A percentile compares a stretch with the other conserved stretches of the same genome.
phyloP scores from a whole-genome alignment of 2,329 filamentous ascomycete genomes.

The Trichoderma gracile region DNA sequence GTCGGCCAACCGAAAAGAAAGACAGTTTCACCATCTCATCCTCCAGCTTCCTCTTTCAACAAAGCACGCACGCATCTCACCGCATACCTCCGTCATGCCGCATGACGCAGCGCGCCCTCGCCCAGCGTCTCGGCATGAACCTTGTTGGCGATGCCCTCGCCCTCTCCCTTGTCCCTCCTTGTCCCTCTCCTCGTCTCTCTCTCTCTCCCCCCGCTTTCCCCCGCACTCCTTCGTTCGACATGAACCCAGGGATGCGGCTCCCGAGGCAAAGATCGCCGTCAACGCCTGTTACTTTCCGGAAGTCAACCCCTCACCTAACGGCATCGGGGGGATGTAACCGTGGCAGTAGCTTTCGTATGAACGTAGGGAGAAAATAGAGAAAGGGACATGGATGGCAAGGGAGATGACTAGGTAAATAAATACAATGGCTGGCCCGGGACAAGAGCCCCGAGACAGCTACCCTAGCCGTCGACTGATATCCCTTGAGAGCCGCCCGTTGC shows the following conservation, averaged over 20 bases:
- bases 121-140: background rate
- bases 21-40: background rate
- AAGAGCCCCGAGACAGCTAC: background rate
- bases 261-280: conserved; percentile 12
- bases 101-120: conserved; percentile 12
- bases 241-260: conserved; percentile 10
- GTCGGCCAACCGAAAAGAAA: background rate
- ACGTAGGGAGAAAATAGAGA: no score
- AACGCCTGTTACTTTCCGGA: background rate
- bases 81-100: conserved; percentile 11
- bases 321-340: conserved; percentile 20
- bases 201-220: conserved; percentile 19
- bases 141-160: conserved; percentile 13
- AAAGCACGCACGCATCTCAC: background rate
- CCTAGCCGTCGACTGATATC: no score
- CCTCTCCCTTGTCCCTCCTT: conserved; percentile 5
- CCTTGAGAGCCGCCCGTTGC: background rate
- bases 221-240: conserved; percentile 15
- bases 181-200: conserved; percentile 13
- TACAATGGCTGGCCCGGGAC: conserved; percentile 16
- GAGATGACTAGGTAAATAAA: conserved; percentile 23
- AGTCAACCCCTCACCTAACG: conserved; percentile 9
- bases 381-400: background rate
- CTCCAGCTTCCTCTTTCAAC: conserved; percentile 22
- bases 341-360: background rate